phyloP scores from a whole-genome alignment of 2,329 filamentous ascomycete species.

The Magnaporthales sp. region DNA sequence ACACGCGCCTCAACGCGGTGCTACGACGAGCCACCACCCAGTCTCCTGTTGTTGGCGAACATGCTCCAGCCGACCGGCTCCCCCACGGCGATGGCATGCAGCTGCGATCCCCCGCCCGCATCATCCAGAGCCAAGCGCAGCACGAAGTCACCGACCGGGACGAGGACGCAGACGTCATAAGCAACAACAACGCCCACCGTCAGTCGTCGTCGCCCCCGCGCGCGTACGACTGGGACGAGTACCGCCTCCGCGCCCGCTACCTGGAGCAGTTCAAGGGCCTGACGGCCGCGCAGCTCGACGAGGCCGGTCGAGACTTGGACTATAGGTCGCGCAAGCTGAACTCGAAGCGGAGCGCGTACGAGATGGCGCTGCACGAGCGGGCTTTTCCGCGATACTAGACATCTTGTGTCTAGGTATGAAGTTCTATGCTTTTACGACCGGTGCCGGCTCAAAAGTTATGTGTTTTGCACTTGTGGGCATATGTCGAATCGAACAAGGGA shows the following conservation, averaged over 20 bases:
- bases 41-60: not conserved
- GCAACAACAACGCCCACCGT: not conserved
- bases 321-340: not conserved
- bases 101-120: not conserved
- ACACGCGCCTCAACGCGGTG: not conserved
- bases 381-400: not conserved
- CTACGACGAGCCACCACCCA: not conserved
- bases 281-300: not conserved
- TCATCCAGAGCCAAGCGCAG: not conserved
- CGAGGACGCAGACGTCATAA: not conserved
- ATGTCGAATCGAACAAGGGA: not conserved
- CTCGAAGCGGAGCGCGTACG: not conserved
- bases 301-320: not conserved
- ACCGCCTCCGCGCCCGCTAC: not conserved
- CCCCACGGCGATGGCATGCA: not conserved
- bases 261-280: not conserved
- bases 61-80: not conserved
- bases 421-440: no score
- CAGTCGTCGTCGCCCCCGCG: not conserved
- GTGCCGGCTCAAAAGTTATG: no score
- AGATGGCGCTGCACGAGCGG: not conserved
- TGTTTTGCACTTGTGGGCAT: not conserved
- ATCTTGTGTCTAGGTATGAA: not conserved
- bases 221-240: not conserved
- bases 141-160: not conserved